Percentiles rank a stretch among this genome's conserved stretches.
phyloP scores from a whole-genome alignment of 2,329 filamentous ascomycete species.

The Rutstroemia sp. region DNA sequence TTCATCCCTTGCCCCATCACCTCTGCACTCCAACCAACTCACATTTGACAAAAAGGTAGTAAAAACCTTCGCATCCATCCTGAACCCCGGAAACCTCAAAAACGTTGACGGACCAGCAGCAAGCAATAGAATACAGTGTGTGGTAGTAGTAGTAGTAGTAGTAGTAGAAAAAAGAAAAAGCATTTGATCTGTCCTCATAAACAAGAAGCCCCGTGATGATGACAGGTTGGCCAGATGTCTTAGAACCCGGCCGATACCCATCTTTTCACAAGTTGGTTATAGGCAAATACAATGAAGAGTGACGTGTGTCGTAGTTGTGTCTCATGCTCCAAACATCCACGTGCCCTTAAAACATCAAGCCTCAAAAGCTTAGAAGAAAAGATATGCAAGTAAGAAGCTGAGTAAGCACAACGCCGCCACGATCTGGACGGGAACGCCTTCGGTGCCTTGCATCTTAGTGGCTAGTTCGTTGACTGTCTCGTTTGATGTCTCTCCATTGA shows the following conservation, averaged over 20 bases:
- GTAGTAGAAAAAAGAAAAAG: background rate
- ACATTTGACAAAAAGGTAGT: background rate
- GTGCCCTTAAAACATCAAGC: background rate
- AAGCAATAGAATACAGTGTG: constrained; percentile 6
- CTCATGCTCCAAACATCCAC: too few species aligned
- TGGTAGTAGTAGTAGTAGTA: background rate
- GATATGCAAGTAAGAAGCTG: constrained; percentile 89
- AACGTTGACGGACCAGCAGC: background rate
- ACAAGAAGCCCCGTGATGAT: background rate
- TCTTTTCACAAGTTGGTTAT: background rate
- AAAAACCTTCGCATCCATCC: background rate
- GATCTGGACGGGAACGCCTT: constrained; percentile 82
- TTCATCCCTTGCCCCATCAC: background rate
- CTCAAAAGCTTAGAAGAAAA: constrained; percentile 68
- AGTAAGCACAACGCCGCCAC: constrained; percentile 78
- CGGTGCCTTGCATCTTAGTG: constrained; percentile 37
- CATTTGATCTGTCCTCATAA: background rate
- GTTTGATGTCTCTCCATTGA: constrained; percentile 42
- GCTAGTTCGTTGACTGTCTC: constrained; percentile 42
- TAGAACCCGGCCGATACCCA: too few species aligned
- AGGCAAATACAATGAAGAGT: background rate
- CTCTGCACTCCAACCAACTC: background rate
- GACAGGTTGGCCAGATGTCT: too few species aligned
- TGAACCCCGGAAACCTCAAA: background rate
- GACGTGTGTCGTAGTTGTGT: background rate